Conservation (phyloP, 768 basidiomycete genomes). For the Basidioascus undulatus region DNA sequence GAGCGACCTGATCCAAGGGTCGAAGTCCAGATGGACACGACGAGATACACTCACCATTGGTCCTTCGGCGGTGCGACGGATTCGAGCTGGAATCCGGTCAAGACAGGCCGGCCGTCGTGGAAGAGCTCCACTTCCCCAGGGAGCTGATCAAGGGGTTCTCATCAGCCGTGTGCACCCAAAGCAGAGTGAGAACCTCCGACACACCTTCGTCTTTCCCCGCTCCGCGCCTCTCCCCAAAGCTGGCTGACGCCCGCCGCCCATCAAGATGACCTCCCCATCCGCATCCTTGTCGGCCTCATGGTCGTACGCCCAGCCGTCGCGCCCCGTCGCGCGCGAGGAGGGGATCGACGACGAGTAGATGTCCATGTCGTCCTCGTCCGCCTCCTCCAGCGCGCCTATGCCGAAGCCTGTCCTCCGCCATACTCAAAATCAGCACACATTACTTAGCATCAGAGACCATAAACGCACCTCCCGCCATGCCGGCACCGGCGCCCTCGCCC, state of each 20-base stretch:
- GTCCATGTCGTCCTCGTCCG: slow-evolving; percentile 77
- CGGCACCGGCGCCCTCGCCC: too few relatives aligned
- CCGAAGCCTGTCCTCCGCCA: slow-evolving; percentile 48
- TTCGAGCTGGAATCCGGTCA: slow-evolving; percentile 51
- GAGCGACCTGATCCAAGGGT: not conserved
- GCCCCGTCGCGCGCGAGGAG: slow-evolving; percentile 17
- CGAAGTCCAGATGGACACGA: slow-evolving; percentile 7
- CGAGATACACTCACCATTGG: slow-evolving; percentile 28
- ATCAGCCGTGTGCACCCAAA: too few relatives aligned
- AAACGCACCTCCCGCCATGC: too few relatives aligned
- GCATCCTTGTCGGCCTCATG: not conserved
- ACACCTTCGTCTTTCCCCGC: too few relatives aligned
- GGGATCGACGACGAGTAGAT: slow-evolving; percentile 25
- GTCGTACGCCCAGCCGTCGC: slow-evolving; percentile 18
- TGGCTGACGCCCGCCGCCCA: not conserved
- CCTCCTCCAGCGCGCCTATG: slow-evolving; percentile 70
- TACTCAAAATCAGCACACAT: not conserved
- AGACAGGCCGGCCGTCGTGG: slow-evolving; percentile 45
- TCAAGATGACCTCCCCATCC: not conserved
- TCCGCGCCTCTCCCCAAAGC: too few relatives aligned
- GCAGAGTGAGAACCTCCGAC: too few relatives aligned
- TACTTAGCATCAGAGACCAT: too few relatives aligned
- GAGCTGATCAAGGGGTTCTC: too few relatives aligned
- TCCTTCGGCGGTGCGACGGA: slow-evolving; percentile 44
- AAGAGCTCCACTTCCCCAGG: too few relatives aligned